Percentiles rank a stretch among this genome's conserved stretches.
Conservation (phyloP, 176 grass and related monocot species). For the Elaeis guineensis region DNA sequence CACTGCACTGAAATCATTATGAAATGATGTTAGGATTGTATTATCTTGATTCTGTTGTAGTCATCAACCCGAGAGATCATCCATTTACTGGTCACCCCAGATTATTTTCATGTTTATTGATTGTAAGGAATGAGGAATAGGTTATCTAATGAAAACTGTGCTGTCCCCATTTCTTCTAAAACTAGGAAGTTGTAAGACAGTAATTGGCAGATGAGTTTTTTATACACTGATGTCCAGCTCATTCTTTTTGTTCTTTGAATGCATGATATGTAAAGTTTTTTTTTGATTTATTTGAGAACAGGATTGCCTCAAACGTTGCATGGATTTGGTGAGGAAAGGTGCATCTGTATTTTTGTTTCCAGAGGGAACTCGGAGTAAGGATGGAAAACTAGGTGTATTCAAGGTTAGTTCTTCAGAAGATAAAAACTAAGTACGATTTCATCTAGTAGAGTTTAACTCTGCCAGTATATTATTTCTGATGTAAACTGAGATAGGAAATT, state of each 20-base stretch:
- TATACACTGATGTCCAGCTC: constrained; percentile 7
- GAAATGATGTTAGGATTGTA: no score
- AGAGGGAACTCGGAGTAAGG: constrained; percentile 82
- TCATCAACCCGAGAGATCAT: no score
- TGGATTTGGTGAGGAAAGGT: constrained; percentile 63
- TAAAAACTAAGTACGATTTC: no score
- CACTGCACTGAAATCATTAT: no score
- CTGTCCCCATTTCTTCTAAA: no score
- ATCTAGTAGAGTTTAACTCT: neutral
- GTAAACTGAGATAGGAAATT: no score
- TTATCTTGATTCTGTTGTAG: no score
- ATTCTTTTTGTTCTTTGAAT: neutral
- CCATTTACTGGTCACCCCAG: no score
- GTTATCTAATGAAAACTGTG: no score
- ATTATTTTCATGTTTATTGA: no score
- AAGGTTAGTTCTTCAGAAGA: constrained; percentile 38
- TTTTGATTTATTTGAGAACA: constrained; percentile 21
- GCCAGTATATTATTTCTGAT: neutral
- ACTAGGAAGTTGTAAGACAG: no score
- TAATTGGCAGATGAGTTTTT: neutral
- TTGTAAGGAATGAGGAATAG: no score
- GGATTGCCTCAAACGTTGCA: constrained; percentile 88
- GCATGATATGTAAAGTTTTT: constrained; percentile 5
- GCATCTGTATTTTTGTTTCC: constrained; percentile 98
- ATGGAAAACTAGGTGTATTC: constrained; percentile 83